Evolutionary conservation across 208 protist genomes (phyloP), one percentile per base, ranked within the genome.

Genomic region (Strigomonas culicis): DNA sequence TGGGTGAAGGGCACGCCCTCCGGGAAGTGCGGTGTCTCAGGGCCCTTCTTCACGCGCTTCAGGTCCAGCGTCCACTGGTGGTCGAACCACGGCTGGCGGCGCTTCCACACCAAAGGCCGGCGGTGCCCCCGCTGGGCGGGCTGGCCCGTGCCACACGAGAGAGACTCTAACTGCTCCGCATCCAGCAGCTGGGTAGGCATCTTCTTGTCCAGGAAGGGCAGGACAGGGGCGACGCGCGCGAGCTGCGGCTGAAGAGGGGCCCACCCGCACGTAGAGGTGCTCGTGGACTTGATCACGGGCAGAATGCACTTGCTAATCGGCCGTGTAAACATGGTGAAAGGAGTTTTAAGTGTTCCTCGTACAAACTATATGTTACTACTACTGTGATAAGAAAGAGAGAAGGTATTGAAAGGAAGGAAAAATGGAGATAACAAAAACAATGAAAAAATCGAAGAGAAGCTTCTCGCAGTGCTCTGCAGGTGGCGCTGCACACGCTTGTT

Each of bases 51-150:
- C 28, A 77, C 64, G 43, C 89, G 80, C 61, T 91, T 66, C 13
- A 95, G 72, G 34, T 95, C 86, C 8, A 95, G 64, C 24, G 89
- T 89, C 84, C 89, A 93, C 69, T 95, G 89, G 32, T 80, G 83
- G 63, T 92, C 79, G 66, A 95, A 95, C 86, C 86, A 95, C 51
- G 89, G 89, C 74, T 92, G 80, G n/a, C 89, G 84, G n/a, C 86
- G 83, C 80, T 88, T 92, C 89, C 89, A 95, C 46, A 92, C 86
- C 10, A 92, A 72, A 27, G 85, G 83, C 70, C 91, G 90, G 53
- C 89, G 68, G 47, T 74, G 79, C 0, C 89, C 89, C 31, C 89
- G 80, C 71, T 95, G 89, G 0, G 85, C 86, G 1, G 89, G 89
- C 64, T 92, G 80, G 3, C 89, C 89, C 34, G 89, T 93, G 50